Evolutionary conservation across 2,329 filamentous ascomycete genomes (phyloP), one percentile per base, ranked within the genome.

Genomic region (Microsporum audouinii): DNA sequence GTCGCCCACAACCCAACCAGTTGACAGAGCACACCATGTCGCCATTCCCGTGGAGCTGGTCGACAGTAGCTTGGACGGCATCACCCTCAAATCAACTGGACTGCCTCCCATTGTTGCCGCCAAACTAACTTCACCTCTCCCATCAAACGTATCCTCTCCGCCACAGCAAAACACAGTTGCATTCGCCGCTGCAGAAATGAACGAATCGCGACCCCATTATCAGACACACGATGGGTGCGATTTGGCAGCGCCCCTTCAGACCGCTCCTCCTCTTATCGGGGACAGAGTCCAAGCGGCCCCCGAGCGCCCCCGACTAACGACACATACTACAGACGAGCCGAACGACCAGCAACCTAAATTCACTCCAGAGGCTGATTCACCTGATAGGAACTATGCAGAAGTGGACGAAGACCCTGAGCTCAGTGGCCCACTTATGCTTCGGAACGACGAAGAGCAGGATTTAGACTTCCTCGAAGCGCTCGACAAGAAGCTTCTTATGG

Each of bases 61-160:
- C 39, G 77, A 79, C 64, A 77, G 72, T 58, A 72, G 69, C 34
- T 69, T 79, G 0, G 77, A 79, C 62, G 76, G 77, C 4, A 79
- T 79, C 61, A 78, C 73, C 4, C 70, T 78, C 57, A 78, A 78
- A 61, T 77, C 76, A 2, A 74, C 75, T 23, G 76, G 72, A 2
- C 66, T 78, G 43, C 74, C 72, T 31, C 76, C 75, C 3, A 73
- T 72, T 59, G 70, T 78, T 17, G 71, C 76, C 17, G 75, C 74
- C 45, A 74, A 71, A 62, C 72, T 77, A 59, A 73, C 76, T 64
- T 76, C 75, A 10, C 63, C 66, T 10, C 69, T 71, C 23, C 68
- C 69, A 57, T 62, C 62, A 14, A 59, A 63, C 29, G 63, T 69
- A 41, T 67, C 68, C 31, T 66, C 71, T 17, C 63, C 58, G 36